A percentile compares a stretch with the other conserved stretches of the same genome.
phyloP scores from a whole-genome alignment of 139 green algal species.

The Marvania coccoides region DNA sequence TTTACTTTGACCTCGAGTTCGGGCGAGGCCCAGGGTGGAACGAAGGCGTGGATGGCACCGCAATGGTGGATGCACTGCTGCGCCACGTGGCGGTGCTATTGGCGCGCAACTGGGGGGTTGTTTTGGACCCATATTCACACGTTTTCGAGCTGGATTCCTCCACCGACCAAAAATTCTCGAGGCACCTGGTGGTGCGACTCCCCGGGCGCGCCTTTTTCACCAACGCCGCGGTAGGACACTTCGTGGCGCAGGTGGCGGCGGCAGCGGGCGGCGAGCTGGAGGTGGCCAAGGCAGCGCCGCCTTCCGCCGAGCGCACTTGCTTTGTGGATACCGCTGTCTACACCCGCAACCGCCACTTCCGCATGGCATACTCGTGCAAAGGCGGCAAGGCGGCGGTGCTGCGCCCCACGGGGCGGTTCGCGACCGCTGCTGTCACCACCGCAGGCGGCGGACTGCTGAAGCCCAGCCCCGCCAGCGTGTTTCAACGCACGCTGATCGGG shows the following conservation, averaged over 20 bases:
- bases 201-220: conserved; percentile 48
- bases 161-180: conserved; percentile 65
- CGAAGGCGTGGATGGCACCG: conserved; percentile 40
- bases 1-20: conserved; percentile 90
- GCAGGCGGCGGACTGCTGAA: not conserved
- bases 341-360: conserved; percentile 70
- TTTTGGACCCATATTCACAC: conserved; percentile 3
- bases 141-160: conserved; percentile 69
- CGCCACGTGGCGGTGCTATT: conserved; percentile 2
- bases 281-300: conserved; percentile 15
- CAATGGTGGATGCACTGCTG: conserved; percentile 53
- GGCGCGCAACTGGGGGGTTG: not conserved
- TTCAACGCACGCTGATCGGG: conserved; percentile 53
- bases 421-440: conserved; percentile 6
- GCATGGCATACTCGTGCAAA: conserved; percentile 61
- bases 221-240: conserved; percentile 42
- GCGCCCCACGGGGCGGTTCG: conserved; percentile 37
- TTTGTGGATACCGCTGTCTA: conserved; percentile 73
- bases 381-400: conserved; percentile 56
- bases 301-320: not conserved
- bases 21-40: conserved; percentile 29
- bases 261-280: conserved; percentile 11
- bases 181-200: conserved; percentile 69
- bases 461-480: conserved; percentile 27
- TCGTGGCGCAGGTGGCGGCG: conserved; percentile 29